Evolutionary conservation across 352 stramenopile species (phyloP).

Genomic region (Globisporangium abappressorium): DNA sequence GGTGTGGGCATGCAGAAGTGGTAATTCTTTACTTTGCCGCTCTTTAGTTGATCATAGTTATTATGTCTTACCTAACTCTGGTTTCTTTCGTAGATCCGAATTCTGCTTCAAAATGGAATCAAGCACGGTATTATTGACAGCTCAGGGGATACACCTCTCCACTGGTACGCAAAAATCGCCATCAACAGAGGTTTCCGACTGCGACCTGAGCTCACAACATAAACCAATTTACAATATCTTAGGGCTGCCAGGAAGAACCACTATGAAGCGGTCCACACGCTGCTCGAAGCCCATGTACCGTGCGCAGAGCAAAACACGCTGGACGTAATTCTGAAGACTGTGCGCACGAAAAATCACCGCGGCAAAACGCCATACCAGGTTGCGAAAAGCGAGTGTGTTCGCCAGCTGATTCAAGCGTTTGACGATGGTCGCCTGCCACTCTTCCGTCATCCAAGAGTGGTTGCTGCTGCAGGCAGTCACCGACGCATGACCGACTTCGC

Average conservation of each 20-base stretch:
- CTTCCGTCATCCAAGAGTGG: conserved; percentile 22
- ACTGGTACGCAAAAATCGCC: conserved; percentile 39
- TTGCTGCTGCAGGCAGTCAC: background rate
- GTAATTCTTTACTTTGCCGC: conserved; percentile 20
- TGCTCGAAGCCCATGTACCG: conserved; percentile 41
- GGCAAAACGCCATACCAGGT: conserved; percentile 38
- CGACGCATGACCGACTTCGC: conserved; percentile 31
- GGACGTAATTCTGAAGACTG: conserved; percentile 30
- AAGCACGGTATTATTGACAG: conserved; percentile 39
- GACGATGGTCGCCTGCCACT: conserved; percentile 41
- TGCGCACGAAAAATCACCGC: conserved; percentile 44
- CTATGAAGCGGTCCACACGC: conserved; percentile 48
- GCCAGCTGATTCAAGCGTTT: conserved; percentile 38
- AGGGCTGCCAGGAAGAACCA: conserved; percentile 63
- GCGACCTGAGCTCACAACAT: background rate
- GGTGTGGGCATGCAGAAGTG: conserved; percentile 47
- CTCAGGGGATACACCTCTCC: conserved; percentile 55
- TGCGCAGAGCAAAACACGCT: conserved; percentile 25
- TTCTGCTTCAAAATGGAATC: conserved; percentile 46
- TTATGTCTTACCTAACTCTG: background rate
- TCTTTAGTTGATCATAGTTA: background rate
- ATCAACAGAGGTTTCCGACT: background rate
- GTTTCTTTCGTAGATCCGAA: conserved; percentile 31
- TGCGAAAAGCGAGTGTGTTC: conserved; percentile 44
- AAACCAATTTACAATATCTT: background rate